Evolutionary conservation across 352 stramenopile genomes (phyloP), one percentile per base, ranked within the genome.

Genomic region (Phytophthora citricola): DNA sequence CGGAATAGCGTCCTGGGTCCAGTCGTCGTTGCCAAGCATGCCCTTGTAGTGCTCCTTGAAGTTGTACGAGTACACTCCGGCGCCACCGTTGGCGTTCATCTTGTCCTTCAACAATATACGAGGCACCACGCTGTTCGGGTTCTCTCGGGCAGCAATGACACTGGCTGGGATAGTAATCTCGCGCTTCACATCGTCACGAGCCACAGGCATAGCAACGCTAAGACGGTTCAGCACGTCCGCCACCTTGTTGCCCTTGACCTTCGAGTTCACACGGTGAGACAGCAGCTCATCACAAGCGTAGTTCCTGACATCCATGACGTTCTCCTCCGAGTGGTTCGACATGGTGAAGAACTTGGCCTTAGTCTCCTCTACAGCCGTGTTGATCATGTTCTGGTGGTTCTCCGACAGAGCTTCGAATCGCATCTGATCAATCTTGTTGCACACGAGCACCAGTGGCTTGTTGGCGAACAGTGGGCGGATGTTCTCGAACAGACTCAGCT

Each of bases 401-500:
- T 66, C 54, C 49, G 81, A 78, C 2, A 99, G 73, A 26, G 83
- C 89, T 12, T 99, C 95, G 69, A 97, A 99, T 38, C 89, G 90
- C 71, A 97, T 94, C 63, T 98, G 85, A 78, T 99, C 98, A 59
- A 98, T 98, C 83, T 99, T 99, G 85, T 99, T 99, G 69, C 96
- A 95, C 46, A 99, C 97, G 20, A 99, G 81, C 55, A 99, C 88
- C 3, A 99, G 83, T 67, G 98, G 97, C 85, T 99, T 99, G 84
- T 99, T 99, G 24, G 97, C 92, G 69, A 99, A 99, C 1, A 99
- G 84, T 31, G 98, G 97, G 24, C 97, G 95, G 83, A 99, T 99
- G 75, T 96, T 98, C 54, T 94, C 78, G 70, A 99, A 99, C 14
- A 99, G 78, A 34, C 88, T 96, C 53, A 98, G 89, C 78, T 99